Percentiles rank a stretch among this genome's conserved stretches.
phyloP scores from a whole-genome alignment of 2,329 filamentous ascomycete species.

The Phoma sp. region DNA sequence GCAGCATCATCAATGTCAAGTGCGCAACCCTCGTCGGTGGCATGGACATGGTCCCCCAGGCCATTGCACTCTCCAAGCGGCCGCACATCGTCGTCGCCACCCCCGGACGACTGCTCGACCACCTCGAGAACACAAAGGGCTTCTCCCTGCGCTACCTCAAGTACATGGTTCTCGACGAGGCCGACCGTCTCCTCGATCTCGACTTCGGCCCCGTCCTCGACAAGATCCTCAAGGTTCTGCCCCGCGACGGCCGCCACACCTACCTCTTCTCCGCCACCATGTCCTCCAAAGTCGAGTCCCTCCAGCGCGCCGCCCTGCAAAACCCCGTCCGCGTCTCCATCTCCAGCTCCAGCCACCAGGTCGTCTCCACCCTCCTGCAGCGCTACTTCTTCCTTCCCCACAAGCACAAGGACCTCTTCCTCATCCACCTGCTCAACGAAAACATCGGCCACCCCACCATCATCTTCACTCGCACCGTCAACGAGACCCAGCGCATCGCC shows the following conservation, averaged over 20 bases:
- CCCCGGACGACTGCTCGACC: constrained; percentile 88
- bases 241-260: constrained; percentile 66
- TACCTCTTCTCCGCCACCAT: constrained; percentile 91
- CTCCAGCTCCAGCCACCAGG: constrained; percentile 84
- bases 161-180: constrained; percentile 94
- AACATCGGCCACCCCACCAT: constrained; percentile 86
- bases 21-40: constrained; percentile 89
- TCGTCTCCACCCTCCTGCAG: constrained; percentile 86
- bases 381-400: constrained; percentile 79
- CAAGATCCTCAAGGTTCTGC: constrained; percentile 89
- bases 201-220: constrained; percentile 93
- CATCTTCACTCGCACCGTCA: constrained; percentile 90
- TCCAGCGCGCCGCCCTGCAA: constrained; percentile 86
- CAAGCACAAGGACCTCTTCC: constrained; percentile 86
- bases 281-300: constrained; percentile 87
- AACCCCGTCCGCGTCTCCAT: constrained; percentile 86
- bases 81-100: constrained; percentile 94
- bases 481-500: constrained; percentile 85
- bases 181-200: constrained; percentile 88
- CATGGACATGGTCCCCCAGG: constrained; percentile 92
- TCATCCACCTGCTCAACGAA: constrained; percentile 86
- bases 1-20: constrained; percentile 84
- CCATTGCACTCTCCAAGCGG: constrained; percentile 92
- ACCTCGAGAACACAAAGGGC: constrained; percentile 95
- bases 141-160: constrained; percentile 84